phyloP scores from a whole-genome alignment of 106 monocot species.

The Allium cepa region DNA sequence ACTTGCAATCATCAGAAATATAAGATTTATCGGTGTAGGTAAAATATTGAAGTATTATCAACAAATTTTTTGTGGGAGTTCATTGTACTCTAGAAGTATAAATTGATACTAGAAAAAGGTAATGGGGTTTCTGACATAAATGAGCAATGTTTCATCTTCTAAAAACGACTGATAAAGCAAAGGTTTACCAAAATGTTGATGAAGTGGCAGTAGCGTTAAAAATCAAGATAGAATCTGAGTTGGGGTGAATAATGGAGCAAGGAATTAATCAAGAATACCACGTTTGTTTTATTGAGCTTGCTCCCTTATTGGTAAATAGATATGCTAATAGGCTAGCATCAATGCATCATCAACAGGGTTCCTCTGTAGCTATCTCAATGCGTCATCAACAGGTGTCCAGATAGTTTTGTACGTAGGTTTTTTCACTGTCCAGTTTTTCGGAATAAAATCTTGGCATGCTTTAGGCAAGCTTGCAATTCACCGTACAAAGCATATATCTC shows the following conservation, averaged over 20 bases:
- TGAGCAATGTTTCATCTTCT: too few relatives aligned
- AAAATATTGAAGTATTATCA: too few relatives aligned
- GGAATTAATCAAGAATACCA: slow-evolving; percentile 72
- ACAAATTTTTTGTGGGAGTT: too few relatives aligned
- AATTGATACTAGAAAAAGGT: too few relatives aligned
- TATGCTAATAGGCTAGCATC: slow-evolving; percentile 58
- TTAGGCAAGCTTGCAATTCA: slow-evolving; percentile 92
- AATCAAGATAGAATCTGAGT: slow-evolving; percentile 54
- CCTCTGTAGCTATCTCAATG: too few relatives aligned
- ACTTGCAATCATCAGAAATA: too few relatives aligned
- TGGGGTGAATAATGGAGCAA: slow-evolving; percentile 90
- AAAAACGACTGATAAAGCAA: slow-evolving; percentile 40
- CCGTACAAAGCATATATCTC: slow-evolving; percentile 99
- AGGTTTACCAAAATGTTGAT: slow-evolving; percentile 90
- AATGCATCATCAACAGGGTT: slow-evolving; percentile 9
- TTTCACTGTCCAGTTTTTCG: slow-evolving; percentile 87
- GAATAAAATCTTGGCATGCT: slow-evolving; percentile 96
- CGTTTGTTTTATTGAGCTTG: slow-evolving; percentile 28
- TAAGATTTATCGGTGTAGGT: too few relatives aligned
- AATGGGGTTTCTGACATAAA: too few relatives aligned
- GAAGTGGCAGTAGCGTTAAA: slow-evolving; percentile 57
- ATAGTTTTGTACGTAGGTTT: slow-evolving; percentile 87
- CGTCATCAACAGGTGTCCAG: slow-evolving; percentile 64
- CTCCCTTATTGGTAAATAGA: slow-evolving; percentile 46
- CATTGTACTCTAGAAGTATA: too few relatives aligned